Conservation (phyloP, 306 rosid species). For the Leucaena leucocephala region DNA sequence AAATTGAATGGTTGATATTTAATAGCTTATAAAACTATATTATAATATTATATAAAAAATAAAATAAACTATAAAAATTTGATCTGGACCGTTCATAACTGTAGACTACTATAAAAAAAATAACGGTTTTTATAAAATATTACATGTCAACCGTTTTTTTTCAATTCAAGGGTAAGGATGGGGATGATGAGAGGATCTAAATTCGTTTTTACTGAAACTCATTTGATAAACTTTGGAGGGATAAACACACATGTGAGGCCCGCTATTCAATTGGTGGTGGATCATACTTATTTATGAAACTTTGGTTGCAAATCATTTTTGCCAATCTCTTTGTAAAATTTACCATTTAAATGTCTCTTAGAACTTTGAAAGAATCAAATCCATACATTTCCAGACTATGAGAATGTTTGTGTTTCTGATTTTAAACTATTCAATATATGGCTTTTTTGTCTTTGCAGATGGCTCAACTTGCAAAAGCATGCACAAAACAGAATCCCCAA, state of each 20-base stretch:
- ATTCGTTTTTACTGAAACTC: not conserved
- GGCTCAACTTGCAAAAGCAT: constrained; percentile 85
- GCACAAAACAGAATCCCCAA: constrained; percentile 80
- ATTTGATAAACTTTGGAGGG: not conserved
- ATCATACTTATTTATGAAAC: not conserved
- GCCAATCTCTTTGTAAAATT: not conserved
- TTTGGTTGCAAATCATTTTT: not conserved
- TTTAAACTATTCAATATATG: constrained; percentile 19
- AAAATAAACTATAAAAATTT: too few species aligned
- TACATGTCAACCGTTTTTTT: too few species aligned
- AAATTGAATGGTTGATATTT: too few species aligned
- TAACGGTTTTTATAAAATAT: too few species aligned
- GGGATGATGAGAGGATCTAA: too few species aligned
- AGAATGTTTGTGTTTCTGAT: not conserved
- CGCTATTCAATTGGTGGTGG: not conserved
- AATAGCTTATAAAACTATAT: too few species aligned
- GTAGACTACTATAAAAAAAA: too few species aligned
- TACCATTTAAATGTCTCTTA: not conserved
- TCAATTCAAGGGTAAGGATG: too few species aligned
- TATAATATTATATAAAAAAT: too few species aligned
- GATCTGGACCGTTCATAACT: too few species aligned
- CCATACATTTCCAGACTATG: not conserved
- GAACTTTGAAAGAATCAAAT: not conserved
- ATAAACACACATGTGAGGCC: not conserved
- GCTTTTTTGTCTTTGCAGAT: constrained; percentile 56